Conservation (phyloP, 2,329 filamentous ascomycete genomes). For the Fusarium subglutinans region DNA sequence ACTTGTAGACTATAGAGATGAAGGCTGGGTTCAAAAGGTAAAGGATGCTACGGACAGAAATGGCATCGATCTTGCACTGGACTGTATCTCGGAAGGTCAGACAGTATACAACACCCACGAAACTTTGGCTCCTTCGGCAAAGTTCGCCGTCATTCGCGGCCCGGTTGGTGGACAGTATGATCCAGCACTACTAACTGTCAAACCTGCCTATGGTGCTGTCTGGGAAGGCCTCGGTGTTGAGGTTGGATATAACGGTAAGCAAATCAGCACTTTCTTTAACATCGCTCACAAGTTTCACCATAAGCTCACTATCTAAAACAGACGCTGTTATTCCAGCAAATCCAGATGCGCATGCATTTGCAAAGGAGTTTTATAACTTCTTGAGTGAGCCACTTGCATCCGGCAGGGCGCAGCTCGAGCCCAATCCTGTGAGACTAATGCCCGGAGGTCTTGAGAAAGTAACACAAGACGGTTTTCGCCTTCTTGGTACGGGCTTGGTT, state of each 20-base stretch:
- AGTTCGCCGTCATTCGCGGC: slow-evolving; percentile 39
- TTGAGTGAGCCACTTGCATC: slow-evolving; percentile 28
- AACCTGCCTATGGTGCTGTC: slow-evolving; percentile 53
- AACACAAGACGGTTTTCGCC: slow-evolving; percentile 40
- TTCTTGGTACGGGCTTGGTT: slow-evolving; percentile 41
- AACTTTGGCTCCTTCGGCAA: slow-evolving; percentile 41
- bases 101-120: slow-evolving; percentile 47
- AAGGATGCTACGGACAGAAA: slow-evolving; percentile 27
- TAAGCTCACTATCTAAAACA: accelerated
- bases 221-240: slow-evolving; percentile 55
- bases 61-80: slow-evolving; percentile 50
- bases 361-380: slow-evolving; percentile 50
- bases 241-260: slow-evolving; percentile 49
- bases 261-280: accelerated
- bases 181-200: slow-evolving; percentile 31
- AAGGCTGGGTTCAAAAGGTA: slow-evolving; percentile 47
- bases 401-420: slow-evolving; percentile 24
- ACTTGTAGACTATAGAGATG: slow-evolving; percentile 51
- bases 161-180: slow-evolving; percentile 40
- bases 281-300: accelerated
- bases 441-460: slow-evolving; percentile 43
- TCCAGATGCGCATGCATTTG: slow-evolving; percentile 42
- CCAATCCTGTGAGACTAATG: slow-evolving; percentile 47
- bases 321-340: slow-evolving; percentile 20
- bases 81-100: slow-evolving; percentile 51